These are phyloP conservation scores for Rhododendron ovatum DNA, from an alignment of 148 eudicot species.

Conservation along the genomic window DNA sequence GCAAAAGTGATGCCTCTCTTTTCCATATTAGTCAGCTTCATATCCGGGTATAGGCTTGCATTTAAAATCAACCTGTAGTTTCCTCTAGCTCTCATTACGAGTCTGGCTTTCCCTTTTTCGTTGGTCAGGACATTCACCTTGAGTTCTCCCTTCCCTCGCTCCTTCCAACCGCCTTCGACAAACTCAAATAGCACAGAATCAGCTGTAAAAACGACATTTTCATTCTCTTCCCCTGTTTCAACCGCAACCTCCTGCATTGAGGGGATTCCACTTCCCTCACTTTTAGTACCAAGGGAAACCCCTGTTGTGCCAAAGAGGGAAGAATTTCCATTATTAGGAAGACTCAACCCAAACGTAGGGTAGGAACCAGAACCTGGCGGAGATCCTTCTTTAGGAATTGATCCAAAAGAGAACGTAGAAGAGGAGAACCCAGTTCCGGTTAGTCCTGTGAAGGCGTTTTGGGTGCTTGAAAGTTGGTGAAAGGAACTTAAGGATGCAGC, in stretches of 20 bases:
- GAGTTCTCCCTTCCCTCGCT: conserved; percentile 94
- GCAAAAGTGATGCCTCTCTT: conserved; percentile 92
- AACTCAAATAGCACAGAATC: conserved; percentile 81
- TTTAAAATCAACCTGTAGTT: conserved; percentile 80
- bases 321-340: conserved; percentile 45
- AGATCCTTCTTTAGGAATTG: conserved; percentile 49
- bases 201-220: conserved; percentile 63
- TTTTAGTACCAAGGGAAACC: conserved; percentile 38
- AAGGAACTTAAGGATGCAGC: conserved; percentile 61
- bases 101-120: conserved; percentile 60
- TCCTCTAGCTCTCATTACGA: conserved; percentile 85
- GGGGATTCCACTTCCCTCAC: conserved; percentile 47
- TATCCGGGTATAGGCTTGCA: conserved; percentile 72
- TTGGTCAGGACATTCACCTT: conserved; percentile 58
- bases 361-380: conserved; percentile 28
- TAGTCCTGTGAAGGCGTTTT: conserved; percentile 89
- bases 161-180: conserved; percentile 77
- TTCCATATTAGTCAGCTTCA: conserved; percentile 93
- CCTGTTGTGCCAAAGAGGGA: conserved; percentile 54
- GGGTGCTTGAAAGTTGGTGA: conserved; percentile 78
- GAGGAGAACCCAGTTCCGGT: conserved; percentile 75
- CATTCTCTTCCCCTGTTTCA: conserved; percentile 95
- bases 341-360: conserved; percentile 40
- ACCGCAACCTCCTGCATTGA: conserved; percentile 61
- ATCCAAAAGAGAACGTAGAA: conserved; percentile 76